phyloP scores from a whole-genome alignment of 1,284 basidiomycete genomes.

The Melampsora americana region DNA sequence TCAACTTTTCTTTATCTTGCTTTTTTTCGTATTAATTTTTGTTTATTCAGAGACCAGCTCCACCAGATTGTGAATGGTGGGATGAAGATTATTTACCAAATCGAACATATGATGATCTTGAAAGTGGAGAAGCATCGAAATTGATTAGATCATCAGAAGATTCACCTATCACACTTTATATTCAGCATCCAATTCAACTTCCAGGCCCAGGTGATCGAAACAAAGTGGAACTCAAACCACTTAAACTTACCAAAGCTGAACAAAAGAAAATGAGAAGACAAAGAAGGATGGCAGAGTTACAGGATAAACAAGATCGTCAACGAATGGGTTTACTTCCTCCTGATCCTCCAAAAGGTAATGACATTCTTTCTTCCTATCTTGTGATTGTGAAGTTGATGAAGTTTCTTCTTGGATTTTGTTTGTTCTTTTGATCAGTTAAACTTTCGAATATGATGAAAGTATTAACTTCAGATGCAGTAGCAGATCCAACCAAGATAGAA shows the following conservation, averaged over 20 bases:
- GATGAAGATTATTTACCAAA: slow-evolving; percentile 79
- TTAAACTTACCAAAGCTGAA: slow-evolving; percentile 91
- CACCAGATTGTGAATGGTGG: slow-evolving; percentile 96
- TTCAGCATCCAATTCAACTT: slow-evolving; percentile 96
- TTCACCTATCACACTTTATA: slow-evolving; percentile 80
- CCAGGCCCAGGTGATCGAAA: slow-evolving; percentile 83
- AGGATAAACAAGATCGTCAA: slow-evolving; percentile 91
- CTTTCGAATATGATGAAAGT: slow-evolving; percentile 97
- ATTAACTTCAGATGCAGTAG: slow-evolving; percentile 88
- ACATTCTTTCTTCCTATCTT: too few relatives aligned
- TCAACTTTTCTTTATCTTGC: slow-evolving; percentile 9
- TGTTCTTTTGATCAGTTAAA: slow-evolving; percentile 64
- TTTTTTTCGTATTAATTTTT: slow-evolving; percentile 12
- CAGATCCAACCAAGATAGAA: slow-evolving; percentile 93
- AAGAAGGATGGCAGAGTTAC: slow-evolving; percentile 77
- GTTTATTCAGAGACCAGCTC: slow-evolving; percentile 65
- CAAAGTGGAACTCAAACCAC: slow-evolving; percentile 68
- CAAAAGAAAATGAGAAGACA: slow-evolving; percentile 95
- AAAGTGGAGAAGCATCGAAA: slow-evolving; percentile 56
- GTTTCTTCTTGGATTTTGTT: not conserved
- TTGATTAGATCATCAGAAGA: slow-evolving; percentile 56
- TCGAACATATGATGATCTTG: slow-evolving; percentile 73
- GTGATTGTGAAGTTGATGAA: slow-evolving; percentile 45
- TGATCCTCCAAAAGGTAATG: slow-evolving; percentile 87
- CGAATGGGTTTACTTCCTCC: slow-evolving; percentile 94